Evolutionary conservation across 192 early-diverging fungal species (phyloP).

Genomic region (Coemansia aciculifera): DNA sequence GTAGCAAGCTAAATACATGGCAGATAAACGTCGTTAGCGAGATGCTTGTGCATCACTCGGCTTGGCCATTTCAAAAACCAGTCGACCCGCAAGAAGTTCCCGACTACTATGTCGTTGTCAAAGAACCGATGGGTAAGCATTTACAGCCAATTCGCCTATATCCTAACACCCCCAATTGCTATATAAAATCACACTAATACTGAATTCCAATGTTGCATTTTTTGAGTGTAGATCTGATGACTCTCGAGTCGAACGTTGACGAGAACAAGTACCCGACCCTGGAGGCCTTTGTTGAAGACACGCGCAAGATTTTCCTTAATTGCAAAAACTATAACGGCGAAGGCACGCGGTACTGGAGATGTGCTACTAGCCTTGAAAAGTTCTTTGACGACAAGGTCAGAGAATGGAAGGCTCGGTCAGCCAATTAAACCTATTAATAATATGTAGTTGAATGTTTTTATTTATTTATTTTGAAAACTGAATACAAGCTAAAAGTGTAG

Average conservation of each 20-base stretch:
- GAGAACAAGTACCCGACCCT: slow-evolving; percentile 80
- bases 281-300: slow-evolving; percentile 81
- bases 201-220: not conserved
- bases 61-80: slow-evolving; percentile 95
- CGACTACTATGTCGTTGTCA: slow-evolving; percentile 95
- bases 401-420: slow-evolving; percentile 59
- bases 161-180: not conserved
- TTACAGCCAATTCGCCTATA: not conserved
- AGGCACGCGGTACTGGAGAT: slow-evolving; percentile 78
- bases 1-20: slow-evolving; percentile 56
- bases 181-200: not conserved
- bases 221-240: slow-evolving; percentile 66
- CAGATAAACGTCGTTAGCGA: slow-evolving; percentile 74
- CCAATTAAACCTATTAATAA: slow-evolving; percentile 17
- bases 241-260: slow-evolving; percentile 81
- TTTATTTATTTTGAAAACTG: not conserved
- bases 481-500: not conserved
- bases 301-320: slow-evolving; percentile 91
- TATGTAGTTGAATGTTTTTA: not conserved
- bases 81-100: slow-evolving; percentile 85
- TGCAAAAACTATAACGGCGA: slow-evolving; percentile 90
- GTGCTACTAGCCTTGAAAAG: slow-evolving; percentile 72
- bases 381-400: slow-evolving; percentile 75
- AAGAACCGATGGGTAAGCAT: slow-evolving; percentile 83
- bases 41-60: slow-evolving; percentile 70